Conservation (phyloP, 495 filamentous ascomycete species). For the Hypoxylon fuscum region DNA sequence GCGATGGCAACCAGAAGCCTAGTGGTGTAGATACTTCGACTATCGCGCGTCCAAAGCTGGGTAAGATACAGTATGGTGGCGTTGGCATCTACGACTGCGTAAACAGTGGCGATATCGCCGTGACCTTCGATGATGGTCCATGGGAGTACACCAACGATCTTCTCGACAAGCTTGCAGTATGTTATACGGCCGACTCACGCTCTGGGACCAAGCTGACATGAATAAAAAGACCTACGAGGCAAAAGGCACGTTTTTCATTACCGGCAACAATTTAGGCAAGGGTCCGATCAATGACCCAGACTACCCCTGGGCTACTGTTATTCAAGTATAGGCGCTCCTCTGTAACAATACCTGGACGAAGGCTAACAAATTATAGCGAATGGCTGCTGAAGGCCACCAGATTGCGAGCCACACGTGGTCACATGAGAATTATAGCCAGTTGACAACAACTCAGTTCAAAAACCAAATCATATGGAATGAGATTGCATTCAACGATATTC, state of each 20-base stretch:
- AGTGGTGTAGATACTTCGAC: conserved; percentile 66
- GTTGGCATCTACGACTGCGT: conserved; percentile 73
- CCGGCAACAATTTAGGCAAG: conserved; percentile 77
- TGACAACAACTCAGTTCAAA: conserved; percentile 62
- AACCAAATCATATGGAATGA: conserved; percentile 82
- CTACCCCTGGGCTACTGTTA: conserved; percentile 66
- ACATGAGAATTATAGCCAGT: conserved; percentile 74
- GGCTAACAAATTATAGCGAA: conserved; percentile 59
- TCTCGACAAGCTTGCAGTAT: conserved; percentile 68
- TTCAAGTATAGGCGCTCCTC: conserved; percentile 54
- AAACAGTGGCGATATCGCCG: conserved; percentile 68
- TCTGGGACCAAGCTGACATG: conserved; percentile 22
- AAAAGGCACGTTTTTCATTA: conserved; percentile 83
- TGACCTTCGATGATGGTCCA: conserved; percentile 85
- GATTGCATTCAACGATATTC: conserved; percentile 78
- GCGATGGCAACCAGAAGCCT: conserved; percentile 74
- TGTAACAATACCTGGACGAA: conserved; percentile 5
- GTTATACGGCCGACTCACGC: neutral
- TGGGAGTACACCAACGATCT: conserved; percentile 73
- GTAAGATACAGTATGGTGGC: conserved; percentile 67
- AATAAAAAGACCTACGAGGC: conserved; percentile 61
- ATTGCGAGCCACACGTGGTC: conserved; percentile 88
- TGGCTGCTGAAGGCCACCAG: conserved; percentile 77
- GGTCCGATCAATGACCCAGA: conserved; percentile 70
- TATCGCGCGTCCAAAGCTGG: conserved; percentile 67